Evolutionary conservation across 225 moss, liverwort and hornwort genomes (phyloP).

Genomic region (Pleurozium schreberi): DNA sequence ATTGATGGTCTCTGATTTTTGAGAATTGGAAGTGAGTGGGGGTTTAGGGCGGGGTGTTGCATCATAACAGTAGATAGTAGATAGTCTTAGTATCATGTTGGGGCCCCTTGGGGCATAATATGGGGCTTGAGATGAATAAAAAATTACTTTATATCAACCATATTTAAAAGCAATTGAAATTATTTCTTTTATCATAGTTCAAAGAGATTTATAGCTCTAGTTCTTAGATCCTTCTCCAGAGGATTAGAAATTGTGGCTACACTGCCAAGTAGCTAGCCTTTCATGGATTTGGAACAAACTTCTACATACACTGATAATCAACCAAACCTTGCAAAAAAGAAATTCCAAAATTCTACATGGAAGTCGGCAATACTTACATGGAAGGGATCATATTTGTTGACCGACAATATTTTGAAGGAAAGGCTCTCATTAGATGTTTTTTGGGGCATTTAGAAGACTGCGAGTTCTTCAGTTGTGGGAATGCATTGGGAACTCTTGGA

Average conservation of each 20-base stretch:
- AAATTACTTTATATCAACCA: neutral
- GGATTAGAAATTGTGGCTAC: accelerated
- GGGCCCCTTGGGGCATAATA: neutral
- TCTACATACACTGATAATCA: neutral
- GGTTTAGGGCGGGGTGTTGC: too few species aligned
- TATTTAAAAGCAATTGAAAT: neutral
- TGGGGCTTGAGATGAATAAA: neutral
- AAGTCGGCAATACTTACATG: neutral
- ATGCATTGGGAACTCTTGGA: too few species aligned
- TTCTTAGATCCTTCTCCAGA: neutral
- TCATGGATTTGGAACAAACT: neutral
- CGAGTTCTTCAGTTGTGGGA: too few species aligned
- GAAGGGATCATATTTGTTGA: accelerated
- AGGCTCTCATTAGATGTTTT: too few species aligned
- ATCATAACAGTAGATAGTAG: too few species aligned
- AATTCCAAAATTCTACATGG: neutral
- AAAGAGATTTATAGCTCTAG: neutral
- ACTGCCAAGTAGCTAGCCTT: neutral
- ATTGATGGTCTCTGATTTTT: too few species aligned
- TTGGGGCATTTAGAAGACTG: too few species aligned
- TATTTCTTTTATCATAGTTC: neutral
- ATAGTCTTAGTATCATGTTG: neutral
- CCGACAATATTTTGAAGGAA: accelerated
- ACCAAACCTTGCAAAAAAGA: neutral
- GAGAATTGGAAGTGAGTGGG: too few species aligned